Percentiles rank a stretch among this genome's conserved stretches.
Evolutionary conservation across 495 filamentous ascomycete species (phyloP).

Genomic region (Lasiosphaeria hispida): DNA sequence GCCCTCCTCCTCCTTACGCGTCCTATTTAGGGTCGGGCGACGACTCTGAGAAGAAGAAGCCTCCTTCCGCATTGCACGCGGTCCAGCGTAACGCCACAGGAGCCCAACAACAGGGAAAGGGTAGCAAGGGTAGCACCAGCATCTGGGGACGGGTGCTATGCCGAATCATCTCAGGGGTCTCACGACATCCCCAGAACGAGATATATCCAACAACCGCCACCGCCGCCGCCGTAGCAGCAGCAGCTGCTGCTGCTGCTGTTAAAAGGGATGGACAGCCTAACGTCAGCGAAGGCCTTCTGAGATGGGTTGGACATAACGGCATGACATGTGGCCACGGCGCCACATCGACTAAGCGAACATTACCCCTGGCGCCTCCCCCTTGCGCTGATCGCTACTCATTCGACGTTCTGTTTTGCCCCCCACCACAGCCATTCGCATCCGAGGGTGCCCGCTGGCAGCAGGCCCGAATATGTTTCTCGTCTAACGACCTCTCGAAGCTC

Average conservation of each 20-base stretch:
- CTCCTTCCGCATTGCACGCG: not conserved
- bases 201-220: not conserved
- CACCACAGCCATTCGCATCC: constrained; percentile 8
- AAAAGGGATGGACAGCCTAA: constrained; percentile 1
- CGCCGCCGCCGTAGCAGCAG: not conserved
- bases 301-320: constrained; percentile 9
- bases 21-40: constrained; percentile 4
- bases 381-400: constrained; percentile 4
- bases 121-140: constrained; percentile 7
- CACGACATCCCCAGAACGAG: constrained; percentile 9
- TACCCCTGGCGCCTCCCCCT: constrained; percentile 2
- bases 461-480: constrained; percentile 5
- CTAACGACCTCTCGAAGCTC: constrained; percentile 6
- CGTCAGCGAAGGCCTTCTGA: constrained; percentile 4
- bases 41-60: constrained; percentile 5
- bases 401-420: constrained; percentile 13
- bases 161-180: constrained; percentile 8
- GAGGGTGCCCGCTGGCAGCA: constrained; percentile 9
- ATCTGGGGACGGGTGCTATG: constrained; percentile 9
- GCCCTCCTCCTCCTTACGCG: constrained; percentile 10
- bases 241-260: not conserved
- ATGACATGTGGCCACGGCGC: constrained; percentile 6
- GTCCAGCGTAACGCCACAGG: constrained; percentile 8
- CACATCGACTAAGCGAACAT: constrained; percentile 4
- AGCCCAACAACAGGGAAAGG: constrained; percentile 8